phyloP scores from a whole-genome alignment of 2,329 filamentous ascomycete genomes.

The Bipolaris bicolor region DNA sequence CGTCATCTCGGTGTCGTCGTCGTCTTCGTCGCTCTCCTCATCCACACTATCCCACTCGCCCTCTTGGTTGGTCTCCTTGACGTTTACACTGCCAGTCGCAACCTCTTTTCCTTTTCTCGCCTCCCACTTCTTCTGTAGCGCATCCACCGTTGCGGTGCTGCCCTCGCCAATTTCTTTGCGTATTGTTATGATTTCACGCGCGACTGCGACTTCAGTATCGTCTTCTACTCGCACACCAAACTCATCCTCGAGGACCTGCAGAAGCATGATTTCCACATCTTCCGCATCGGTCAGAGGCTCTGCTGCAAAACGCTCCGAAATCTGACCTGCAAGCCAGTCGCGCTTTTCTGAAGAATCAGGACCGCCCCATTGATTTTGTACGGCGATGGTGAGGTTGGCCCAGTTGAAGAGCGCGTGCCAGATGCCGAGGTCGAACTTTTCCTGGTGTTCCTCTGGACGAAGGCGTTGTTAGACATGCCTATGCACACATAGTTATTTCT shows the following conservation, averaged over 20 bases:
- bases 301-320: slow-evolving; percentile 75
- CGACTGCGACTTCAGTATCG: slow-evolving; percentile 77
- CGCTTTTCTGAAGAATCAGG: slow-evolving; percentile 83
- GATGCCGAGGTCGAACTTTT: slow-evolving; percentile 77
- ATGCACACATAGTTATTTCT: background rate
- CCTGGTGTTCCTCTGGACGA: slow-evolving; percentile 33
- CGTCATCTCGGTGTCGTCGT: slow-evolving; percentile 46
- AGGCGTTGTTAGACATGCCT: slow-evolving; percentile 10
- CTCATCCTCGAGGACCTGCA: slow-evolving; percentile 94
- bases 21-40: slow-evolving; percentile 59
- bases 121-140: slow-evolving; percentile 67
- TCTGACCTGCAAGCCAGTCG: slow-evolving; percentile 91
- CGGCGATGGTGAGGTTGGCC: slow-evolving; percentile 85
- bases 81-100: slow-evolving; percentile 53
- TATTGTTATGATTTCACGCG: slow-evolving; percentile 72
- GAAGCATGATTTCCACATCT: slow-evolving; percentile 81
- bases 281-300: slow-evolving; percentile 70
- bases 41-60: slow-evolving; percentile 52
- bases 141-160: slow-evolving; percentile 68
- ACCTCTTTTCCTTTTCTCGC: slow-evolving; percentile 64
- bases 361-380: slow-evolving; percentile 87
- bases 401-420: slow-evolving; percentile 85
- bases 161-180: slow-evolving; percentile 69
- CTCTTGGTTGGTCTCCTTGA: slow-evolving; percentile 65
- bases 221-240: slow-evolving; percentile 94